Conservation (phyloP, 129 eudicot genomes). For the Flaveria trinervia region DNA sequence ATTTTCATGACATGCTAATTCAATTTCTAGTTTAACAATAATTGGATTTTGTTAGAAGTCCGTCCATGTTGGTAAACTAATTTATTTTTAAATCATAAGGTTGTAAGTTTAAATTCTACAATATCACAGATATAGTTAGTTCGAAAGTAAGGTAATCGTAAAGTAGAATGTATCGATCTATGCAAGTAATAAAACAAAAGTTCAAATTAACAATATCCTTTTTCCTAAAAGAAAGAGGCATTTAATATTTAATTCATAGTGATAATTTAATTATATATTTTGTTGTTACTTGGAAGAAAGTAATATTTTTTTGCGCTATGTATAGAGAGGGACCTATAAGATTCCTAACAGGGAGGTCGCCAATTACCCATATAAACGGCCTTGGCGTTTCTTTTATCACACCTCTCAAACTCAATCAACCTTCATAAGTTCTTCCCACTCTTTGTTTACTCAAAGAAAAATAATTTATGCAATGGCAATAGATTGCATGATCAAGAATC, state of each 20-base stretch:
- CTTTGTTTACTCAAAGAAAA: constrained; percentile 8
- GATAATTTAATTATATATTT: constrained; percentile 13
- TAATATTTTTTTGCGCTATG: constrained; percentile 18
- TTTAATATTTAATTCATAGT: constrained; percentile 7
- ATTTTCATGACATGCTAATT: background rate
- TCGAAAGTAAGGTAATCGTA: no score
- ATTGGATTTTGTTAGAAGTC: background rate
- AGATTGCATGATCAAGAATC: constrained; percentile 39
- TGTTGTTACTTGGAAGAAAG: background rate
- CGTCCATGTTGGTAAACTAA: no score
- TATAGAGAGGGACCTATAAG: constrained; percentile 45
- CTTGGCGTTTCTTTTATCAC: constrained; percentile 60
- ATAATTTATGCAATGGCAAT: constrained; percentile 44
- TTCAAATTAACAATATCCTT: background rate
- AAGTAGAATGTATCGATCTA: no score
- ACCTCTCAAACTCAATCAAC: constrained; percentile 41
- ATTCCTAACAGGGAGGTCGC: constrained; percentile 47
- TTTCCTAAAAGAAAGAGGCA: background rate
- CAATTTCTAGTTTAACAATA: background rate
- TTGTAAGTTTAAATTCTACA: no score
- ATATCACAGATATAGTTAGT: no score
- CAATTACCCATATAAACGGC: constrained; percentile 57
- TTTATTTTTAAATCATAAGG: no score
- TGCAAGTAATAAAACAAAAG: no score
- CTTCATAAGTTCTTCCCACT: background rate